A percentile compares a stretch with the other conserved stretches of the same genome.
Evolutionary conservation across 179 eudicot genomes (phyloP).

Genomic region (Carnegiea gigantea): DNA sequence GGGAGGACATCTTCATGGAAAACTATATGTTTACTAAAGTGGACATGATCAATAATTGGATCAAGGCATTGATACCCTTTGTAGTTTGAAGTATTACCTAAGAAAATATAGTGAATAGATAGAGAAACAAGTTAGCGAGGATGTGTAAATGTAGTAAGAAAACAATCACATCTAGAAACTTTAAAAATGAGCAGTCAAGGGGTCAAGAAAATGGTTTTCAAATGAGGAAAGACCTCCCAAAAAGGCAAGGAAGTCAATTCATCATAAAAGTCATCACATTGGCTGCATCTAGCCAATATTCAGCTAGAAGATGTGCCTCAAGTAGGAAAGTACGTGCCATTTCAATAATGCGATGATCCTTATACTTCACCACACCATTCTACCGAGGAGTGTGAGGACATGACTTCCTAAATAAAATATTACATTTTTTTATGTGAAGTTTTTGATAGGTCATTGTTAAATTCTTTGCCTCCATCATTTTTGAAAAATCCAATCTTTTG

Average conservation of each 20-base stretch:
- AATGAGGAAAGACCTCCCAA: neutral
- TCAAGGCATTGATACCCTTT: neutral
- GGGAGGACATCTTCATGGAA: neutral
- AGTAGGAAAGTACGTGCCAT: neutral
- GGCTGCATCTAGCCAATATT: neutral
- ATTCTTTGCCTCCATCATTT: neutral
- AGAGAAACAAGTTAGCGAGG: neutral
- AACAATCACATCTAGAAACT: neutral
- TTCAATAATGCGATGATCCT: neutral
- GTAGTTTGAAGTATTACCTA: neutral
- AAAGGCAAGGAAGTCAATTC: neutral
- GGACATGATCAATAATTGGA: neutral
- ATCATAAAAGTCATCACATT: neutral
- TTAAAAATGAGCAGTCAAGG: too few relatives aligned
- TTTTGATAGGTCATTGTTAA: neutral
- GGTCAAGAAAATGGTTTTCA: neutral
- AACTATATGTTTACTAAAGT: neutral
- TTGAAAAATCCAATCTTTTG: neutral
- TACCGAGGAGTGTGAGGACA: neutral
- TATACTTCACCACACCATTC: neutral
- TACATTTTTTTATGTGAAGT: neutral
- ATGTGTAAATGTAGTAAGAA: neutral
- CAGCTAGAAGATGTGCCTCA: neutral
- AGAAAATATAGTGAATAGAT: neutral
- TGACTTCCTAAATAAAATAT: neutral